Conservation (phyloP, 83 land plant genomes). For the Diphasiastrum complanatum region DNA sequence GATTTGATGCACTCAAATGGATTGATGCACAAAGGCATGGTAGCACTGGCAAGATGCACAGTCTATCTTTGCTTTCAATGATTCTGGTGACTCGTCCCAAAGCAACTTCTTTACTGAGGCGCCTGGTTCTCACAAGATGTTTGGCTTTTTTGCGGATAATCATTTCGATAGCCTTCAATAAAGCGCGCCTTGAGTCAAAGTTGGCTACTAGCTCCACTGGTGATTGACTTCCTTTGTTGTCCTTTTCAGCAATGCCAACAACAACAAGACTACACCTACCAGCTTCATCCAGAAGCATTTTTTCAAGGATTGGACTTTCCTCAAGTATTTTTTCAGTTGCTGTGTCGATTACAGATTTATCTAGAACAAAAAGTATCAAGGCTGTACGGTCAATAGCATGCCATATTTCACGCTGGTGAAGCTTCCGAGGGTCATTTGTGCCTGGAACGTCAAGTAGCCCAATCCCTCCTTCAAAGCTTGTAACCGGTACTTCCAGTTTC, state of each 20-base stretch:
- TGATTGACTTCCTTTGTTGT: not conserved
- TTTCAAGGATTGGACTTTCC: slow-evolving; percentile 2
- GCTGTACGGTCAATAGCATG: slow-evolving; percentile 13
- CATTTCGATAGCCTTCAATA: not conserved
- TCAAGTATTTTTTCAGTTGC: not conserved
- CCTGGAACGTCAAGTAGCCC: slow-evolving; percentile 11
- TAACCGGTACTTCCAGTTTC: slow-evolving; percentile 8
- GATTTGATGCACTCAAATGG: no score
- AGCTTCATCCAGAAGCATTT: slow-evolving; percentile 7
- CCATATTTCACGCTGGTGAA: slow-evolving; percentile 14
- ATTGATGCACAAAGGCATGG: no score
- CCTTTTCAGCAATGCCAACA: slow-evolving; percentile 11
- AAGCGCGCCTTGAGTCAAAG: slow-evolving; percentile 1
- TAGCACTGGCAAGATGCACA: no score
- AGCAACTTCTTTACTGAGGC: no score
- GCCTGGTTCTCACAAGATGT: no score
- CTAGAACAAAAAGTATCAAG: slow-evolving; percentile 6
- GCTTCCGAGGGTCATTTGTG: slow-evolving; percentile 4
- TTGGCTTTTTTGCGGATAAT: slow-evolving; percentile 5
- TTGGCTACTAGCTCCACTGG: not conserved
- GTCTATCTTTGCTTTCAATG: no score
- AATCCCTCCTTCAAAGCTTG: slow-evolving; percentile 11
- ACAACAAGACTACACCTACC: slow-evolving; percentile 5
- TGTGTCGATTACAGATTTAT: slow-evolving; percentile 9
- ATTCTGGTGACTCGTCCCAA: no score